phyloP scores from a whole-genome alignment of 2,329 filamentous ascomycete species.

The Pyrenochaeta sp. region DNA sequence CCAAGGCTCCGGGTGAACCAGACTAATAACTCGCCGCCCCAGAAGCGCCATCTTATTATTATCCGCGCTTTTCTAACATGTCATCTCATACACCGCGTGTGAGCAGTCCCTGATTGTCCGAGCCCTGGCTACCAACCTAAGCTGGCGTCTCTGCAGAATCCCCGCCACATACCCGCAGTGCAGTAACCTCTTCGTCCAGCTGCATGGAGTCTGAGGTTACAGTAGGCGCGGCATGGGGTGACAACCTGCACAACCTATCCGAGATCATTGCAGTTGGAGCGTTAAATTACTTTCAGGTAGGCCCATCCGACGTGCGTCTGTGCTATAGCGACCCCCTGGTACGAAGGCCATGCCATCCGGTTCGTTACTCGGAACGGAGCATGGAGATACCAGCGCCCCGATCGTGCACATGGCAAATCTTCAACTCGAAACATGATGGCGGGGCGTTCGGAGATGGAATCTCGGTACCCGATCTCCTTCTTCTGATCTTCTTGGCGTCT shows the following conservation, averaged over 20 bases:
- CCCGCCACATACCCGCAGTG: neutral
- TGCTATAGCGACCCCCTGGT: neutral
- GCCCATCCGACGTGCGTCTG: neutral
- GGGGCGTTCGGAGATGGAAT: neutral
- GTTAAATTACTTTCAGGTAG: neutral
- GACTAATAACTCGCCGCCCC: too few species aligned
- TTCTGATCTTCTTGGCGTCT: neutral
- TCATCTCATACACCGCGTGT: neutral
- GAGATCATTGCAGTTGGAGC: neutral
- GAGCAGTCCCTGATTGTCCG: too few species aligned
- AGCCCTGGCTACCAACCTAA: neutral
- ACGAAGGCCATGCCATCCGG: too few species aligned
- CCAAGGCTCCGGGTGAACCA: too few species aligned
- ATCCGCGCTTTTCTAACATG: neutral
- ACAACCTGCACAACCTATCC: neutral
- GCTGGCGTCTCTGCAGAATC: neutral
- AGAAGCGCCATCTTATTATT: neutral
- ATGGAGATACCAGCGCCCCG: too few species aligned
- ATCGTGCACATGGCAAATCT: neutral
- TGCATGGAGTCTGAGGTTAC: neutral
- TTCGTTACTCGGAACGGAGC: neutral
- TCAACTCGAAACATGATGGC: neutral
- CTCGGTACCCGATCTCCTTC: slow-evolving; percentile 1
- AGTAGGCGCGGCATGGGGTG: too few species aligned
- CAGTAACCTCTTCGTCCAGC: neutral